Conservation (phyloP, 371 early-diverging fungal species). For the Syncephalastrum sp. region DNA sequence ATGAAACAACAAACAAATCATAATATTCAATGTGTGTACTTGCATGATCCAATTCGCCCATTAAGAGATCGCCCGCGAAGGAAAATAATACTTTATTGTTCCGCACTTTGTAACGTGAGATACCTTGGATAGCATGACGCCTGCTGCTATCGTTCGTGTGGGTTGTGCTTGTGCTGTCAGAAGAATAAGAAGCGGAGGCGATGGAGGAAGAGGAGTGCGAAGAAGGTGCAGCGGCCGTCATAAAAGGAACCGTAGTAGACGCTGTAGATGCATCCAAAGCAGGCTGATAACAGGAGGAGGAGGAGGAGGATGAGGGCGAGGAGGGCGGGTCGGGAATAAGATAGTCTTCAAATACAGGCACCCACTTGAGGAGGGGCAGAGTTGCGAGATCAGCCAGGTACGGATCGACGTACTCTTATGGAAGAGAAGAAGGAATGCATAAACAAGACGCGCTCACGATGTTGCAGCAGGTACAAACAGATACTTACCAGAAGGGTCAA, state of each 20-base stretch:
- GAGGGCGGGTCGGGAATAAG: not conserved
- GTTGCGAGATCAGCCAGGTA: slow-evolving; percentile 7
- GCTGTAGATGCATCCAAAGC: not conserved
- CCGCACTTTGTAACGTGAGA: slow-evolving; percentile 13
- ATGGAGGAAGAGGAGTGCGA: too few species aligned
- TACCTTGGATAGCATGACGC: slow-evolving; percentile 16
- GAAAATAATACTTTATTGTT: slow-evolving; percentile 15
- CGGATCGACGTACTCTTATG: not conserved
- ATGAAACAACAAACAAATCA: not conserved
- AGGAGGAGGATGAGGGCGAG: not conserved
- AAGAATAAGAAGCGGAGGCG: too few species aligned
- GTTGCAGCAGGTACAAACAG: too few species aligned
- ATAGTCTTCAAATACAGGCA: slow-evolving; percentile 19
- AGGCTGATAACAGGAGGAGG: not conserved
- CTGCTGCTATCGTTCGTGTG: slow-evolving; percentile 5
- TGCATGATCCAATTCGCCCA: slow-evolving; percentile 18
- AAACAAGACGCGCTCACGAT: too few species aligned
- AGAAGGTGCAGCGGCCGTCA: too few species aligned
- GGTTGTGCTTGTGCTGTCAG: slow-evolving; percentile 10
- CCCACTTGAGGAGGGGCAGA: slow-evolving; percentile 12
- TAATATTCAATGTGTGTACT: slow-evolving; percentile 4
- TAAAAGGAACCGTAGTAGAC: too few species aligned
- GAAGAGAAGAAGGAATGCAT: too few species aligned
- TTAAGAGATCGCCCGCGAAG: slow-evolving; percentile 10
- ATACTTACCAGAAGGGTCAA: too few species aligned